Base-by-base conservation (phyloP, 2,329 filamentous ascomycete genomes). In the Colletotrichum nymphaeae region DNA sequence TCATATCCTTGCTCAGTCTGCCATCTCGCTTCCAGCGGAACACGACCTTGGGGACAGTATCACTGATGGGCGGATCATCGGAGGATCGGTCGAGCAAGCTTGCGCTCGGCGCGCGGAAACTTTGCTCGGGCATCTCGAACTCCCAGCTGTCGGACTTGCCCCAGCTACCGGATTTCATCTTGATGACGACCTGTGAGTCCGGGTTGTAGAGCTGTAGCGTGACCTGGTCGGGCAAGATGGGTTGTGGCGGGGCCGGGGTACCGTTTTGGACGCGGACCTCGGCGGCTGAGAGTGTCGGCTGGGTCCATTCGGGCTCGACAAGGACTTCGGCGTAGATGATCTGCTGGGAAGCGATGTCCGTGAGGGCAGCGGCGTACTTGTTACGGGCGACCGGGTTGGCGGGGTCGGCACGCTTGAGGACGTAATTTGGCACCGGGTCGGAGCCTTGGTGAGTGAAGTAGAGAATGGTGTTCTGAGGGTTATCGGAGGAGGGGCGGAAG, bases 11-110 rank as follows among this genome's bases (percentile, higher is more conserved):
- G 71, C 92, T 93, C 67, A 98, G 84, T 76, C 95, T 93, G 75
- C 95, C 93, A 81, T 98, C 96, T 78, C 93, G 93, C 81, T 94
- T 94, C 96, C 96, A 98, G 56, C 91, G 92, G 80, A 98, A 98
- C 77, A 92, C 89, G 74, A 97, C 87, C 78, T 94, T 94, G 4
- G 95, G 95, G 0, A 91, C 90, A 32, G 88, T 77, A 80, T 91
- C 84, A 79, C 80, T 76, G 5, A 82, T 74, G 14, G 77, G 76
- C 2, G 79, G 72, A 74, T 76, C 75, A 82, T 87, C 63, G 0
- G 92, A 90, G 76, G 92, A 92, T 62, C 92, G 91, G 80, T 98
- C 97, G 57, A 99, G 86, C 62, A 89, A 89, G 52, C 94, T 97
- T 1, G 88, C 86, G 14, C 94, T 97, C 0, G 97, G 97, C 67